A percentile compares a stretch with the other conserved stretches of the same genome.
Conservation (phyloP, 495 filamentous ascomycete species). For the Apiosordaria backusii region DNA sequence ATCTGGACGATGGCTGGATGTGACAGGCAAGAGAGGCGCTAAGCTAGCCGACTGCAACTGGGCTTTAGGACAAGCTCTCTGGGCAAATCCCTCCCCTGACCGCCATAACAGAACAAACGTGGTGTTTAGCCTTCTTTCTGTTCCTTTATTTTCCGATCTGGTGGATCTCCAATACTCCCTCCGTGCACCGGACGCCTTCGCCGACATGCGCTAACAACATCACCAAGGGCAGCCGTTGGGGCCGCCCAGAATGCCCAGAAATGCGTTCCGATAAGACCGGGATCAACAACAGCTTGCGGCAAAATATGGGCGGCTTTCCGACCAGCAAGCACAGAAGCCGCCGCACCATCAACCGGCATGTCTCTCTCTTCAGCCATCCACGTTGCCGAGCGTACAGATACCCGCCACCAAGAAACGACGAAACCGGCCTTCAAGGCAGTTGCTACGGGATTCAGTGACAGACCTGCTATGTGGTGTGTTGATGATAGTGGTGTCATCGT, state of each 20-base stretch:
- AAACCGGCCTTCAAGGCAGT: not conserved
- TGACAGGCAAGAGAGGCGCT: not conserved
- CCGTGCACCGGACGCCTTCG: conserved; percentile 4
- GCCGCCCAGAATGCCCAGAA: conserved; percentile 1
- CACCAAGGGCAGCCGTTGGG: not conserved
- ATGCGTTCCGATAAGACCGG: not conserved
- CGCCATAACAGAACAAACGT: conserved; percentile 11
- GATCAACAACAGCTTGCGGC: not conserved
- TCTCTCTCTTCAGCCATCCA: not conserved
- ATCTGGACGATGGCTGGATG: not conserved
- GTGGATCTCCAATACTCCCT: conserved; percentile 11
- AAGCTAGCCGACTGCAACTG: not conserved
- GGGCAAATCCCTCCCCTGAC: conserved; percentile 7
- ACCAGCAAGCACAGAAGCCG: not conserved
- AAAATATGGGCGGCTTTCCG: conserved; percentile 1
- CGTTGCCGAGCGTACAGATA: not conserved
- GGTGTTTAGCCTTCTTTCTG: conserved; percentile 5
- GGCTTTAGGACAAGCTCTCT: conserved; percentile 7
- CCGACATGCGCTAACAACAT: not conserved
- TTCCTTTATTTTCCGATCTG: conserved; percentile 24
- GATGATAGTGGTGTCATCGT: not conserved
- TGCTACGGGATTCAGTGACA: not conserved
- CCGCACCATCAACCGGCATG: not conserved
- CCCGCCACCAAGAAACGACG: not conserved
- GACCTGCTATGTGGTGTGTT: not conserved